Conservation (phyloP, 2,329 filamentous ascomycete species). For the Akanthomyces lecanii region DNA sequence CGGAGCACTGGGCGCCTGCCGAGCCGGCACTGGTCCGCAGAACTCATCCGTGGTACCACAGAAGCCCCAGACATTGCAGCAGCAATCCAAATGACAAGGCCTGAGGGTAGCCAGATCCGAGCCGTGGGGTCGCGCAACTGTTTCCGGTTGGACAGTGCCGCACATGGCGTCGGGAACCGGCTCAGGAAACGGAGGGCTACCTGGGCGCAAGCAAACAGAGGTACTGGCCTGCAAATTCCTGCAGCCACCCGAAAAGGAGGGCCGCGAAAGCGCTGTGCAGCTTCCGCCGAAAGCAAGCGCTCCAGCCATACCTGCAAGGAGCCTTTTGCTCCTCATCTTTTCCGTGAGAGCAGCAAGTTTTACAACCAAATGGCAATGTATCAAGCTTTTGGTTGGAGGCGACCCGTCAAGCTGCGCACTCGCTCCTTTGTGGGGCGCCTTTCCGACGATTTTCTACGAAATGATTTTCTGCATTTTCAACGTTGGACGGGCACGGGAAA, state of each 20-base stretch:
- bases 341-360: background rate
- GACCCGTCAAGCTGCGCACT: background rate
- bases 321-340: background rate
- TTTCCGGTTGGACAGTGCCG: slow-evolving; percentile 31
- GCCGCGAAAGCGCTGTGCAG: background rate
- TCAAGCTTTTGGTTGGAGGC: background rate
- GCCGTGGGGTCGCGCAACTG: slow-evolving; percentile 23
- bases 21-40: slow-evolving; percentile 25
- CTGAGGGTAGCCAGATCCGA: slow-evolving; percentile 24
- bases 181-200: slow-evolving; percentile 32
- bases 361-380: background rate
- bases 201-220: slow-evolving; percentile 33
- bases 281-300: background rate
- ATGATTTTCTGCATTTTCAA: background rate
- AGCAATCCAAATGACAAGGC: slow-evolving; percentile 28
- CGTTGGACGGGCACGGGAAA: background rate
- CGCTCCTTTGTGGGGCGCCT: background rate
- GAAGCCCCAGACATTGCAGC: slow-evolving; percentile 36
- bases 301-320: background rate
- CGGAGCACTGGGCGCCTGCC: background rate
- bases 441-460: background rate
- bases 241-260: slow-evolving; percentile 24
- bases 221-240: slow-evolving; percentile 23
- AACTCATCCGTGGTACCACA: slow-evolving; percentile 40
- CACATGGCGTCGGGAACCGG: slow-evolving; percentile 29